phyloP scores from a whole-genome alignment of 1,284 basidiomycete species.

The Filobasidium uniguttulatum region DNA sequence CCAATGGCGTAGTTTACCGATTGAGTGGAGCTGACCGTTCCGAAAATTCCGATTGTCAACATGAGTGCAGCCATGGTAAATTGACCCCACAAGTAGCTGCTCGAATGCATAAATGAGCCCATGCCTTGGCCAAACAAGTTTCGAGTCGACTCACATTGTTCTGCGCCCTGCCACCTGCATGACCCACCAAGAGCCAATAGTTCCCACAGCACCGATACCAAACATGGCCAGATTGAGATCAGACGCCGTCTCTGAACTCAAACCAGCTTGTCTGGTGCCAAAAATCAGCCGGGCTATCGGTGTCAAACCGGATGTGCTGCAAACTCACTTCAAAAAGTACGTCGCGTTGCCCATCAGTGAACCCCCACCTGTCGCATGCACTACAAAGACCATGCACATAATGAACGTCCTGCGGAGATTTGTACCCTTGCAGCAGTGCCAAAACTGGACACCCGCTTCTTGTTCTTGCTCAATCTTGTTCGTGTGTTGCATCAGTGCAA shows the following conservation, averaged over 20 bases:
- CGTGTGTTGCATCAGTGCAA: conserved; percentile 39
- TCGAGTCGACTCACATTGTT: conserved; percentile 24
- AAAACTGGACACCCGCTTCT: conserved; percentile 25
- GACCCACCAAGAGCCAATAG: conserved; percentile 31
- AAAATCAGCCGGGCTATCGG: no score
- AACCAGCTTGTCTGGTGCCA: conserved; percentile 23
- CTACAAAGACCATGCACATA: conserved; percentile 21
- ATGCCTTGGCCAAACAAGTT: no score
- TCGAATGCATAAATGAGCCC: conserved; percentile 15
- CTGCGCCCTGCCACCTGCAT: conserved; percentile 35
- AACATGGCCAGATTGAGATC: conserved; percentile 29
- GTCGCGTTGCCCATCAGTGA: conserved; percentile 28
- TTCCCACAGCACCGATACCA: conserved; percentile 28
- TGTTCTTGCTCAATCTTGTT: conserved; percentile 34
- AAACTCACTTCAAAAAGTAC: conserved; percentile 32
- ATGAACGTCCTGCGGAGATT: conserved; percentile 33
- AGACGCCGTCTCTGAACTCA: conserved; percentile 24
- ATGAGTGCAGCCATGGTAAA: conserved; percentile 19
- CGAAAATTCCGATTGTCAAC: conserved; percentile 22
- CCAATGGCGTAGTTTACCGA: conserved; percentile 22
- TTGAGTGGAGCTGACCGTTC: conserved; percentile 13
- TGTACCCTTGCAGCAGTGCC: conserved; percentile 39
- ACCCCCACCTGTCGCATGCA: conserved; percentile 7
- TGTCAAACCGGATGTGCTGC: no score
- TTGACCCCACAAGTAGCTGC: conserved; percentile 26